A percentile compares a stretch with the other conserved stretches of the same genome.
Conservation (phyloP, 2,329 filamentous ascomycete species). For the Aspergillus sp. region DNA sequence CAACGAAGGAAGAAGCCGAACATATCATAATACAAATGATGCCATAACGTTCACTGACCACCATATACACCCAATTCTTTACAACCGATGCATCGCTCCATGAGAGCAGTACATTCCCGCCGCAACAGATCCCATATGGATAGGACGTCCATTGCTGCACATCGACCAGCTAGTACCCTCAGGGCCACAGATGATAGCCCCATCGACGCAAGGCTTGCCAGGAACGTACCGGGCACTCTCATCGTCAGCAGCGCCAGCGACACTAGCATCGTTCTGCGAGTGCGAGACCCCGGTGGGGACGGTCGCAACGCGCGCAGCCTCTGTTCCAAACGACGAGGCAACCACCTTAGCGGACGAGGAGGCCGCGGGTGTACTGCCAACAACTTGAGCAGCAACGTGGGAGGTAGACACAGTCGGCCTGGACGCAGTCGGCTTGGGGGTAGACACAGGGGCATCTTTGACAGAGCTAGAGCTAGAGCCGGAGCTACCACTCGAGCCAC, state of each 20-base stretch:
- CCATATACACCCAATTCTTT: not conserved
- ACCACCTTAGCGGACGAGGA: slow-evolving; percentile 15
- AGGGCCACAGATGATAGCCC: slow-evolving; percentile 36
- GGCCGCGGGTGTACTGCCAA: not conserved
- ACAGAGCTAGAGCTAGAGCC: not conserved
- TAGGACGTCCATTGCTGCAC: slow-evolving; percentile 32
- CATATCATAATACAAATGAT: too few species aligned
- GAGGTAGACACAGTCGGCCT: not conserved
- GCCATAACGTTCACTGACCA: too few species aligned
- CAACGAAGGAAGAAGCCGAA: too few species aligned
- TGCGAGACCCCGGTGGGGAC: not conserved
- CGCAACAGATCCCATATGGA: slow-evolving; percentile 43
- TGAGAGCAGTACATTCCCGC: slow-evolving; percentile 37
- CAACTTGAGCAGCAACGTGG: not conserved
- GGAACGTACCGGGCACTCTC: slow-evolving; percentile 13
- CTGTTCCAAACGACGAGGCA: slow-evolving; percentile 19
- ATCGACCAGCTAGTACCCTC: slow-evolving; percentile 37
- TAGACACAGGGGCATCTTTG: too few species aligned
- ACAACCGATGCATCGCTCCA: slow-evolving; percentile 25
- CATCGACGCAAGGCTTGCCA: slow-evolving; percentile 25
- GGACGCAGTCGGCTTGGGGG: not conserved
- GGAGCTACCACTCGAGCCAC: slow-evolving; percentile 10
- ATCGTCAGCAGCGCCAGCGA: not conserved
- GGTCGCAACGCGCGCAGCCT: not conserved
- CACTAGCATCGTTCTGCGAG: not conserved